These are phyloP conservation scores for Coix lacrymajobi DNA, from an alignment of 176 grass and related monocot species.

Conservation along the genomic window DNA sequence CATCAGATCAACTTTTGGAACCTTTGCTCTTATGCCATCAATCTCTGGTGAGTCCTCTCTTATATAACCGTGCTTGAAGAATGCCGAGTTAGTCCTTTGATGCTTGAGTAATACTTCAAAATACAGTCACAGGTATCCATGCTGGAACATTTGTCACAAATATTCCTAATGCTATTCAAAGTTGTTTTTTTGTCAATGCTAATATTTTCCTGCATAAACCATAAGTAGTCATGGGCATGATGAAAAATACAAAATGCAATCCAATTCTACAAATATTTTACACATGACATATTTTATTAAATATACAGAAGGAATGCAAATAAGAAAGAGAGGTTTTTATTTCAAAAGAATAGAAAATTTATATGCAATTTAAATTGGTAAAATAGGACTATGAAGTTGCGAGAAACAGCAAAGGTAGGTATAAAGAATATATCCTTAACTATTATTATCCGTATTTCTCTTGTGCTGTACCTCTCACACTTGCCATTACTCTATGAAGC, in stretches of 20 bases:
- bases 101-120: not conserved
- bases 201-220: not conserved
- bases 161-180: not conserved
- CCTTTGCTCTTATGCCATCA: conserved; percentile 79
- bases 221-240: not conserved
- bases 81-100: not conserved
- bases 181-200: not conserved
- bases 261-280: not conserved
- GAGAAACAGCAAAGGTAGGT: not conserved
- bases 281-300: not conserved
- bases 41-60: conserved; percentile 63
- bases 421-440: not conserved
- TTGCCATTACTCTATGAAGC: conserved; percentile 49
- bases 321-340: not conserved
- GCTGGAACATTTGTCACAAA: not conserved
- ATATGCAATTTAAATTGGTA: not conserved
- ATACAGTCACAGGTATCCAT: not conserved
- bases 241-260: not conserved
- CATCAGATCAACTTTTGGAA: conserved; percentile 69
- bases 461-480: not conserved
- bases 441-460: not conserved
- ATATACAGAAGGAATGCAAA: not conserved
- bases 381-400: not conserved
- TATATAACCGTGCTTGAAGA: not conserved
- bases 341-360: not conserved